Percentiles rank a stretch among this genome's conserved stretches.
Evolutionary conservation across 2,329 filamentous ascomycete genomes (phyloP).

Genomic region (Penicillium italicum): DNA sequence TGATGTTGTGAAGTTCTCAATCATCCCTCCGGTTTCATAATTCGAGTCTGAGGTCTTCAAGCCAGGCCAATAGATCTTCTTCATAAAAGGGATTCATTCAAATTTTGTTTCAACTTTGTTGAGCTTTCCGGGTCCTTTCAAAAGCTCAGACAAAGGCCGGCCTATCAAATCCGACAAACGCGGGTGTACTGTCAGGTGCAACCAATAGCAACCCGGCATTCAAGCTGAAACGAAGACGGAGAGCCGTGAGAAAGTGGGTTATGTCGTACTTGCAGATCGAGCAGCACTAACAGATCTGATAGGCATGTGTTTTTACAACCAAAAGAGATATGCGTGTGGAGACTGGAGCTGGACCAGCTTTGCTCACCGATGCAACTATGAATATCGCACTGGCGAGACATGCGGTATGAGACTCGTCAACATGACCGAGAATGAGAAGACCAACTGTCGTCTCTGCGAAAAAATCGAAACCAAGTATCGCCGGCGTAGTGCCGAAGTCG

Average conservation of each 20-base stretch:
- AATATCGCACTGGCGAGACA: slow-evolving; percentile 93
- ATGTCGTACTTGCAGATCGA: slow-evolving; percentile 21
- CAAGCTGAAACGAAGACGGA: slow-evolving; percentile 35
- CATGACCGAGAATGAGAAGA: slow-evolving; percentile 60
- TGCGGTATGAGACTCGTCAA: slow-evolving; percentile 91
- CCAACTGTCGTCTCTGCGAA: slow-evolving; percentile 78
- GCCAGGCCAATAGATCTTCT: slow-evolving; percentile 21
- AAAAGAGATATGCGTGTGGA: slow-evolving; percentile 77
- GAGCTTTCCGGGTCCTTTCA: slow-evolving; percentile 13
- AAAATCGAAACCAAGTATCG: slow-evolving; percentile 83
- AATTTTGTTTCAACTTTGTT: slow-evolving; percentile 24
- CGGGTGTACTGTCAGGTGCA: slow-evolving; percentile 23
- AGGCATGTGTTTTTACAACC: slow-evolving; percentile 94
- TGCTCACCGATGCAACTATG: slow-evolving; percentile 85
- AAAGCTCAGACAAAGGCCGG: slow-evolving; percentile 25
- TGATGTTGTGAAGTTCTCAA: slow-evolving; percentile 24
- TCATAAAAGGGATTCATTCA: slow-evolving; percentile 20
- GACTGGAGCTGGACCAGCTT: slow-evolving; percentile 96
- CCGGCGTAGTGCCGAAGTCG: slow-evolving; percentile 68
- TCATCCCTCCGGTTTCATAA: slow-evolving; percentile 32
- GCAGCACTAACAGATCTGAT: slow-evolving; percentile 31
- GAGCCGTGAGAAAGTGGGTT: slow-evolving; percentile 33
- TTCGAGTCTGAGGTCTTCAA: slow-evolving; percentile 15
- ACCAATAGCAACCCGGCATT: slow-evolving; percentile 32
- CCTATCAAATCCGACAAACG: slow-evolving; percentile 35